A percentile compares a stretch with the other conserved stretches of the same genome.
Evolutionary conservation across 2,329 filamentous ascomycete species (phyloP).

Genomic region (Graphiopsis chlorocephala): DNA sequence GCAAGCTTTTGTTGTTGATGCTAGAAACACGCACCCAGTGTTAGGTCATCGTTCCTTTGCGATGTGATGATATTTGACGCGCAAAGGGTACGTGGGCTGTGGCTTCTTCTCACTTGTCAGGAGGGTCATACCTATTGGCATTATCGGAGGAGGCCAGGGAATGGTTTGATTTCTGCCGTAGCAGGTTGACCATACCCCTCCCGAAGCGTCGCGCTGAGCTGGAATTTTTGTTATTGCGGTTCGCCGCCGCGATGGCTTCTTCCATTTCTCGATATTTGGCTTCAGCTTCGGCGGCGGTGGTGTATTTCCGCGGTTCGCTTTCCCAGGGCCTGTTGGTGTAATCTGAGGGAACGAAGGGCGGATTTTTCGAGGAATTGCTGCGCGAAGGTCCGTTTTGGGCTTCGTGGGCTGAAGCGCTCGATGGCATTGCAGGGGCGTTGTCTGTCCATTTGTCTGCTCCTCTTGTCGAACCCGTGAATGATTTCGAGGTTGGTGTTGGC

Average conservation of each 20-base stretch:
- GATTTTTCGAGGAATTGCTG: conserved; percentile 19
- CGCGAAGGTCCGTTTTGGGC: neutral
- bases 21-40: conserved; percentile 2
- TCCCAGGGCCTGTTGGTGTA: conserved; percentile 34
- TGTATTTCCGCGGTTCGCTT: conserved; percentile 29
- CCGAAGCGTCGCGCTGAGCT: conserved; percentile 33
- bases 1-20: neutral
- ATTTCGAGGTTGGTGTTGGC: conserved; percentile 2
- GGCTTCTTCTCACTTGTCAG: neutral
- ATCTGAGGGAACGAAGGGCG: conserved; percentile 32
- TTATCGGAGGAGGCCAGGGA: neutral
- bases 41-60: conserved; percentile 2
- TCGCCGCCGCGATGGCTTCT: conserved; percentile 22
- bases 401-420: conserved; percentile 9
- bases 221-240: conserved; percentile 25
- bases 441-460: neutral
- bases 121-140: conserved; percentile 13
- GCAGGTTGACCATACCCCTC: conserved; percentile 33
- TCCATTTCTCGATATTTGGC: conserved; percentile 33
- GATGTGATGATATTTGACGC: neutral
- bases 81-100: neutral
- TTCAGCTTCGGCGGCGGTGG: conserved; percentile 22
- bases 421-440: neutral
- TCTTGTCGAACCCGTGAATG: neutral
- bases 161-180: conserved; percentile 29